Base-by-base conservation (phyloP, 106 monocot genomes). In the Hemerocallis citrina region DNA sequence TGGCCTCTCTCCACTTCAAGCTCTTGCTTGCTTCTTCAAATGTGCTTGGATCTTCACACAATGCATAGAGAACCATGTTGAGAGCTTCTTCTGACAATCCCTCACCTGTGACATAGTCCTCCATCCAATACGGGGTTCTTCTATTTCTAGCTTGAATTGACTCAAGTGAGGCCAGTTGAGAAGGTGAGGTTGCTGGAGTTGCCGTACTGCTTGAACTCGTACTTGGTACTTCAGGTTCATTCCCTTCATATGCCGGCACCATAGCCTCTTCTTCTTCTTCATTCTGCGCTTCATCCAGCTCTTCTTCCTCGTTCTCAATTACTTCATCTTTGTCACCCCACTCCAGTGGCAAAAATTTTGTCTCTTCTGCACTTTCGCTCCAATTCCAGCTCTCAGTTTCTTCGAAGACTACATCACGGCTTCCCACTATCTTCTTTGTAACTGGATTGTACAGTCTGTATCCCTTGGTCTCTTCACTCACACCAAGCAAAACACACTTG, bases 401-500 rank as follows among this genome's bases (percentile, higher is more conserved):
- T 6, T 64, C 34, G 36, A 64, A 64, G 3, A 49, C 6, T 9
- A 50, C 35, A 34, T 64, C 64, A 8, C 35, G 4, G 29, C 22
- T 50, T 20, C 23, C 50, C 17, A 64, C 0, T 12, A 35, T 36
- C 20, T 31, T 22, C 7, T 51, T 29, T 9, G 33, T 64, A 10
- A 35, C 12, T 32, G 35, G 17, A 50, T 64, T 50, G 29, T 33
- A 64, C n/a, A 50, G 24, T 16, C 50, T 64, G 14, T 51, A 64
- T 2, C 21, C 47, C 36, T 50, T 64, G 6, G 6, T 35, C 0
- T 11, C 14, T 35, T 47, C 47, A 50, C 49, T 36, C 17, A 49
- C 47, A 12, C 49, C 35, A 36, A 64, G 33, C 20, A 50, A 64
- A 1, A 50, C 10, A 50, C 23, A 36, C 8, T 23, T 51, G 19